Percentiles rank a stretch among this genome's conserved stretches.
These are phyloP conservation scores for Phytophthora syringae DNA, from an alignment of 352 stramenopile species.

Conservation along the genomic window DNA sequence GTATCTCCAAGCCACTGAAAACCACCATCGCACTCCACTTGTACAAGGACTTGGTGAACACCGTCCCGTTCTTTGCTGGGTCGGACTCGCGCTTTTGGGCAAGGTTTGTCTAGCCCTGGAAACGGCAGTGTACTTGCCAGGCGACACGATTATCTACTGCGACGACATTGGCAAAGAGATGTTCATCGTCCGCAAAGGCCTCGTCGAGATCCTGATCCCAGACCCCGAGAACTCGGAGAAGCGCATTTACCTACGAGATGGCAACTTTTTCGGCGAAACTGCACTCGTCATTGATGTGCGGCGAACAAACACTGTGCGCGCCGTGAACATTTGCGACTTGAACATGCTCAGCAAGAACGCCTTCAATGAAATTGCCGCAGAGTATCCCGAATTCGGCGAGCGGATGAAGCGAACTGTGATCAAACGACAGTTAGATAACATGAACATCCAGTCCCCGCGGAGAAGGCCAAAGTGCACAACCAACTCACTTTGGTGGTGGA, in stretches of 20 bases:
- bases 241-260: constrained; percentile 75
- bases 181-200: constrained; percentile 87
- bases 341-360: constrained; percentile 81
- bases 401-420: constrained; percentile 86
- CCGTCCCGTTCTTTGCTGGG: constrained; percentile 80
- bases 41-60: constrained; percentile 84
- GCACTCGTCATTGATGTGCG: constrained; percentile 83
- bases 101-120: constrained; percentile 81
- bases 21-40: constrained; percentile 81
- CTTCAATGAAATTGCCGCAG: constrained; percentile 84
- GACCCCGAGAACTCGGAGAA: constrained; percentile 58
- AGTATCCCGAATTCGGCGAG: constrained; percentile 82
- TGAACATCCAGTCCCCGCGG: constrained; percentile 80
- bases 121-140: constrained; percentile 79
- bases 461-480: constrained; percentile 81
- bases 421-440: constrained; percentile 84
- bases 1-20: constrained; percentile 78
- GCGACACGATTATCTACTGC: constrained; percentile 83
- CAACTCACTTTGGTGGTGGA: constrained; percentile 81
- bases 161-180: constrained; percentile 87
- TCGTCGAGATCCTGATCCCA: constrained; percentile 79
- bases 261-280: constrained; percentile 82
- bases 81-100: constrained; percentile 77
- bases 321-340: constrained; percentile 81
- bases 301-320: constrained; percentile 77